Evolutionary conservation across 352 stramenopile species (phyloP).

Genomic region (Phytophthora pluvialis): DNA sequence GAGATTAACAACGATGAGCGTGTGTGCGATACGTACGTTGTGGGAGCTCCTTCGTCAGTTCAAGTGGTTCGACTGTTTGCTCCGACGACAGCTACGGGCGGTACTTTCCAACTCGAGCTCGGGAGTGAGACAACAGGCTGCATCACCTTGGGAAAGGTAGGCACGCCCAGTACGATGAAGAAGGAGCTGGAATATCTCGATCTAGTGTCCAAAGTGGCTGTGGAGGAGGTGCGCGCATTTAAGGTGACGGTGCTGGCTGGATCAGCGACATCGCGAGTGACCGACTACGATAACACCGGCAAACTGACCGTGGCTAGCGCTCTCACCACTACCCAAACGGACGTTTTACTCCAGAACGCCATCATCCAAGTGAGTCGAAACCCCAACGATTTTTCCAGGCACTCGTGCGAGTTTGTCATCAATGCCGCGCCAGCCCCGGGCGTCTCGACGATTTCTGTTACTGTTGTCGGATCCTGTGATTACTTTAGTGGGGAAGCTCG

Average conservation of each 20-base stretch:
- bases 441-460: conserved; percentile 44
- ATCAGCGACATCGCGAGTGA: conserved; percentile 49
- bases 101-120: conserved; percentile 62
- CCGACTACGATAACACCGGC: conserved; percentile 35
- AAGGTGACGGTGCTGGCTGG: conserved; percentile 66
- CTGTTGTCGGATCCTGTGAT: conserved; percentile 33
- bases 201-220: conserved; percentile 51
- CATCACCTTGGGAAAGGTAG: conserved; percentile 49
- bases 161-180: conserved; percentile 44
- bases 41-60: conserved; percentile 61
- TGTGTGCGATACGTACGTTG: conserved; percentile 68
- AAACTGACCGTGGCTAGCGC: conserved; percentile 45
- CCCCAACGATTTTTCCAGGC: conserved; percentile 66
- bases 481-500: conserved; percentile 55
- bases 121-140: conserved; percentile 57
- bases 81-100: conserved; percentile 61
- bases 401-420: conserved; percentile 69
- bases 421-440: conserved; percentile 11
- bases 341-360: conserved; percentile 31
- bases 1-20: conserved; percentile 61
- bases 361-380: conserved; percentile 80
- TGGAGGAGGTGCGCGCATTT: conserved; percentile 63
- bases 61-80: conserved; percentile 81
- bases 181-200: conserved; percentile 42
- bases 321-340: conserved; percentile 44